Percentiles rank a stretch among this genome's conserved stretches.
These are phyloP conservation scores for Sclerotinia sclerotiorum DNA, from an alignment of 2,329 filamentous ascomycete genomes.

Conservation along the genomic window DNA sequence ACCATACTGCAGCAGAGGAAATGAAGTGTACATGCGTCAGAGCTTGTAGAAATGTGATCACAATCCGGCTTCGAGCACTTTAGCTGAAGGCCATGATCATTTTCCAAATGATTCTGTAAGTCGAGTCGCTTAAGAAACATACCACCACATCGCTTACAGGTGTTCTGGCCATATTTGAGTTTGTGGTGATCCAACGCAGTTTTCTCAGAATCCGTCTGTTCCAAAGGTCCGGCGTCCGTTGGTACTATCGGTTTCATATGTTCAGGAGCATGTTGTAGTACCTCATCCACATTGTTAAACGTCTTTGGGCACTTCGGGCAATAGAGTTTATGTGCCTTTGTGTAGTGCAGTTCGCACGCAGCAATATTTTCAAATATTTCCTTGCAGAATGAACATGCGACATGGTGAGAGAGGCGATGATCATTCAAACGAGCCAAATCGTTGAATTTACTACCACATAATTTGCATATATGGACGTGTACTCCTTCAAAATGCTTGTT, in stretches of 20 bases:
- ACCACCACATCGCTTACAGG: background rate
- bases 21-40: background rate
- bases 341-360: background rate
- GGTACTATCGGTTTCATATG: background rate
- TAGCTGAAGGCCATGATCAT: background rate
- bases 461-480: background rate
- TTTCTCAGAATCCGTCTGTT: background rate
- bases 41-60: background rate
- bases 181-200: background rate
- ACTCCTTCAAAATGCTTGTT: background rate
- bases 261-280: background rate
- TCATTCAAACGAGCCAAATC: background rate
- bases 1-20: background rate
- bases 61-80: background rate
- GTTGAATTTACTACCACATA: background rate
- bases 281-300: background rate
- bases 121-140: slow-evolving; percentile 3
- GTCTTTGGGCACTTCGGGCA: background rate
- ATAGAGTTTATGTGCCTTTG: background rate
- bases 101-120: background rate
- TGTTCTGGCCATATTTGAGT: background rate
- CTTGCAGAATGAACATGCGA: background rate
- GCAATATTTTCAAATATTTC: background rate
- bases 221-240: background rate
- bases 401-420: background rate